Conservation (phyloP, 2,329 filamentous ascomycete genomes). For the Alternaria gansuensis region DNA sequence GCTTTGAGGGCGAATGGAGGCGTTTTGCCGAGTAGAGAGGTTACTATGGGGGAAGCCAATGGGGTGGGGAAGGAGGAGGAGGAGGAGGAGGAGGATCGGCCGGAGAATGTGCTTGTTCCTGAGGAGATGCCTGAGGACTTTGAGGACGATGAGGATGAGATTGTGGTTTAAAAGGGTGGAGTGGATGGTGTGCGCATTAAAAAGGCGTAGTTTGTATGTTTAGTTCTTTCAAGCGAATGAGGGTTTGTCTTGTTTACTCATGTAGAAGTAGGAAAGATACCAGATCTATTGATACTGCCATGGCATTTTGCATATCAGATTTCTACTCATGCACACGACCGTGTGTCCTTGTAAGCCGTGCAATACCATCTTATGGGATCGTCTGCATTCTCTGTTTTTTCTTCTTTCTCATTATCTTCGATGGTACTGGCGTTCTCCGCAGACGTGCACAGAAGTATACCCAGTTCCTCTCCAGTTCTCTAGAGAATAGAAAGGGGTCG, state of each 20-base stretch:
- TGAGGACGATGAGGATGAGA: conserved; percentile 14
- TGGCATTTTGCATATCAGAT: too few relatives aligned
- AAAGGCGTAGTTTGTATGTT: not conserved
- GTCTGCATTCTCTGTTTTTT: too few relatives aligned
- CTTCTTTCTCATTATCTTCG: too few relatives aligned
- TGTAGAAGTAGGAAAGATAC: not conserved
- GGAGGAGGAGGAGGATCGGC: conserved; percentile 40
- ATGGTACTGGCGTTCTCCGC: too few relatives aligned
- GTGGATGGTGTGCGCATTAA: not conserved
- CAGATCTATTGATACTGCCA: too few relatives aligned
- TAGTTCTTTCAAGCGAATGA: not conserved
- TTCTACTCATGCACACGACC: too few relatives aligned
- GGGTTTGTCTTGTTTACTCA: not conserved
- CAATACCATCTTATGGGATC: too few relatives aligned
- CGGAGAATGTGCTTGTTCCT: conserved; percentile 43
- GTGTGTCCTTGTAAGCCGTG: too few relatives aligned
- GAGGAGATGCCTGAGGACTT: conserved; percentile 17
- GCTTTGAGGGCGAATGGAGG: conserved; percentile 60
- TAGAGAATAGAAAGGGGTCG: too few relatives aligned
- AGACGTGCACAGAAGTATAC: too few relatives aligned
- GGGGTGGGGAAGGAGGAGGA: conserved; percentile 37
- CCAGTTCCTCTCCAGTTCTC: too few relatives aligned
- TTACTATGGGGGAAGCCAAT: conserved; percentile 45
- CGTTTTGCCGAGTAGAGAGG: conserved; percentile 48
- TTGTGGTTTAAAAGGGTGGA: not conserved